Conservation (phyloP, 192 early-diverging fungal species). For the Linnemannia elongata region DNA sequence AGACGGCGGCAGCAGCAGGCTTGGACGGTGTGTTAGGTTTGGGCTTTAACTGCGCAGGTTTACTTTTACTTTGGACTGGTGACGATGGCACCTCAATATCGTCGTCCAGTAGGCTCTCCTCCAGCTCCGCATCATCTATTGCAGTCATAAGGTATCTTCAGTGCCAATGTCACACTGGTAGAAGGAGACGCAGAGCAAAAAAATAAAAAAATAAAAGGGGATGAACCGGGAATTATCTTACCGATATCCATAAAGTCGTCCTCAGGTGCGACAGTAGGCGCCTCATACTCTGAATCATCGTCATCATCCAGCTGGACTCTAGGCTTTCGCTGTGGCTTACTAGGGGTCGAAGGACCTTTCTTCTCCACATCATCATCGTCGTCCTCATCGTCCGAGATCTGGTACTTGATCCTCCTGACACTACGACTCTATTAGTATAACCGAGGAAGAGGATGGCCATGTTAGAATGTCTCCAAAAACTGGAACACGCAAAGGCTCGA, state of each 20-base stretch:
- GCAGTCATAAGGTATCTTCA: background rate
- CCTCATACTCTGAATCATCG: constrained; percentile 52
- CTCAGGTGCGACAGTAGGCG: constrained; percentile 25
- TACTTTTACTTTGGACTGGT: constrained; percentile 4
- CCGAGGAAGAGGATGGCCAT: background rate
- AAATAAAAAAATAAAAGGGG: too few relatives aligned
- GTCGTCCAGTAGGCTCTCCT: constrained; percentile 15
- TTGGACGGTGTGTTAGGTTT: background rate
- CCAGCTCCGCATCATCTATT: constrained; percentile 25
- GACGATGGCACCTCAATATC: constrained; percentile 34
- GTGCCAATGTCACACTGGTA: background rate
- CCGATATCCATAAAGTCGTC: constrained; percentile 58
- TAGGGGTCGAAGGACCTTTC: background rate
- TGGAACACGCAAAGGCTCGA: background rate
- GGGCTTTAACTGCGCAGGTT: background rate
- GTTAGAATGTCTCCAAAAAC: background rate
- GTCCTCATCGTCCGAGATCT: constrained; percentile 34
- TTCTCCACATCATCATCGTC: constrained; percentile 17
- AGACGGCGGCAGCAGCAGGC: constrained; percentile 13
- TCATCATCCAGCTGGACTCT: constrained; percentile 26
- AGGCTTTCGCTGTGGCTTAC: constrained; percentile 21
- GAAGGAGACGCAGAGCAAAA: background rate
- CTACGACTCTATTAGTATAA: constrained; percentile 32
- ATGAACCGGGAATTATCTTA: background rate
- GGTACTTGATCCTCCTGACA: constrained; percentile 35